A percentile compares a stretch with the other conserved stretches of the same genome.
Conservation (phyloP, 148 eudicot species). For the Rhododendron mucronatum region DNA sequence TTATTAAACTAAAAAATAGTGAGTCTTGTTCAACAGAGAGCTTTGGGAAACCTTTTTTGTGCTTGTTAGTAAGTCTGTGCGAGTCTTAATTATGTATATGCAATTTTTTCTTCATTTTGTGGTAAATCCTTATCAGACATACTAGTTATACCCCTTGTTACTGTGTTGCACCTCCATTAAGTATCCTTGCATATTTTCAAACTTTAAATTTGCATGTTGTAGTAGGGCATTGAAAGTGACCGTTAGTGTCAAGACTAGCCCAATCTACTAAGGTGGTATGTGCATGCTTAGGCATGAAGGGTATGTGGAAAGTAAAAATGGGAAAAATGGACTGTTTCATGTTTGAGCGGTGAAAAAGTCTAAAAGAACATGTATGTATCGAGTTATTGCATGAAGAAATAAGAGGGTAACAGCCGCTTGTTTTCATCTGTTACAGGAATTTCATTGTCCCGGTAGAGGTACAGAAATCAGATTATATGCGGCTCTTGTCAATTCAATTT, state of each 20-base stretch:
- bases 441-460: background rate
- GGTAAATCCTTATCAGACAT: background rate
- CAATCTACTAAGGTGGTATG: background rate
- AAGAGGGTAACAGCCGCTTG: background rate
- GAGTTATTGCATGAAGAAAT: background rate
- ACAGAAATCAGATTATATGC: background rate
- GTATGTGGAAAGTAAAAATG: too few relatives aligned
- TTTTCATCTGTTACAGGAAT: slow-evolving; percentile 13
- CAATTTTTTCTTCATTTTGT: background rate
- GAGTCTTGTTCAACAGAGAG: background rate
- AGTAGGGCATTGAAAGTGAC: background rate
- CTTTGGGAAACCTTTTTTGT: background rate
- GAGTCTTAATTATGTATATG: background rate
- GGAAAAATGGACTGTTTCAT: background rate
- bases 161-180: background rate
- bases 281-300: background rate
- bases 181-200: background rate
- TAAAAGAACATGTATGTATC: background rate
- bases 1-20: background rate
- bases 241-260: background rate
- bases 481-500: slow-evolving; percentile 3
- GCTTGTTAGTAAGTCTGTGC: background rate
- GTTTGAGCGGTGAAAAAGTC: background rate
- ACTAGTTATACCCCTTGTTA: background rate
- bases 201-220: background rate